These are phyloP conservation scores for Fraxinus anomala DNA, from an alignment of 257 asterid genomes.

Conservation along the genomic window DNA sequence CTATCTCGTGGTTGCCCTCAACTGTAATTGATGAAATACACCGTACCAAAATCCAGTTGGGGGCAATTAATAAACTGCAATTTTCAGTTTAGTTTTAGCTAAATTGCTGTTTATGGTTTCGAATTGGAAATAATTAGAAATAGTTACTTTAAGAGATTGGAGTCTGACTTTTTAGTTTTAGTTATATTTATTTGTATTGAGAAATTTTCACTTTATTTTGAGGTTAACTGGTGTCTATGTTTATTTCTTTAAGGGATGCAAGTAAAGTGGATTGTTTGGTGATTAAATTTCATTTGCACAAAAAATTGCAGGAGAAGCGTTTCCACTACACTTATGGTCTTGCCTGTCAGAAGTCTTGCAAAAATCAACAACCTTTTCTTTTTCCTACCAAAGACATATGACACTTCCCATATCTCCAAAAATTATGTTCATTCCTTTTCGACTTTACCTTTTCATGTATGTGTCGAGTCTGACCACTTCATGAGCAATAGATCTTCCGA, in stretches of 20 bases:
- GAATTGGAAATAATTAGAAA: neutral
- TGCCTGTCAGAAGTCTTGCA: constrained; percentile 32
- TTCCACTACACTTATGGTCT: constrained; percentile 37
- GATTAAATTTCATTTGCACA: constrained; percentile 14
- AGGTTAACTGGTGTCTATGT: neutral
- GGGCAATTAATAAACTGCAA: neutral
- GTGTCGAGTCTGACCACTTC: constrained; percentile 14
- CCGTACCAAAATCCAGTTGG: neutral
- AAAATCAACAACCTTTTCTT: constrained; percentile 14
- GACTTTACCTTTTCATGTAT: constrained; percentile 24
- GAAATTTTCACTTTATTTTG: neutral
- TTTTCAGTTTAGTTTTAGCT: neutral
- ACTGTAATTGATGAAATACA: neutral
- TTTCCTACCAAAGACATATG: constrained; percentile 16
- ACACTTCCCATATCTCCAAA: constrained; percentile 17
- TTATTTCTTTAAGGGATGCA: neutral
- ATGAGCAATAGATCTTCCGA: constrained; percentile 22
- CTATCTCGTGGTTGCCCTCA: neutral
- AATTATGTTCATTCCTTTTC: constrained; percentile 28
- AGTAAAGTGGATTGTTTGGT: neutral
- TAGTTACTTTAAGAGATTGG: neutral
- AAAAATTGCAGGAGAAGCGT: constrained; percentile 35
- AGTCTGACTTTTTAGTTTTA: neutral
- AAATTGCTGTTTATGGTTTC: neutral
- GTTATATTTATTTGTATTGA: neutral